phyloP scores from a whole-genome alignment of 2,329 filamentous ascomycete genomes.

The Herpotrichia juniperi region DNA sequence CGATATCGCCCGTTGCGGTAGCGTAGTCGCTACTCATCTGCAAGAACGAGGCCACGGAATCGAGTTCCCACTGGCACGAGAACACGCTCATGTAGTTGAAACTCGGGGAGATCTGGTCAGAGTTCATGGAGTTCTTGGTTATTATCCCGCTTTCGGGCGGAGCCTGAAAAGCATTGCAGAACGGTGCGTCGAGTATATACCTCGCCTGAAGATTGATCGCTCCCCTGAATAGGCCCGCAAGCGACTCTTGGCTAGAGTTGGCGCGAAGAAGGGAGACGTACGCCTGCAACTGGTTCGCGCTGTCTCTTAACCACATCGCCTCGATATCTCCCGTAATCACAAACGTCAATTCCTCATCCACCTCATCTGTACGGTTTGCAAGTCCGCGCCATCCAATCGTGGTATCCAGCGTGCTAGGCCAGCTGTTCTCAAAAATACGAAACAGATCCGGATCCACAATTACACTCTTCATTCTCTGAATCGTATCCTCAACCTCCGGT shows the following conservation, averaged over 20 bases:
- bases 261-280: conserved; percentile 65
- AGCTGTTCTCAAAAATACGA: conserved; percentile 73
- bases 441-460: conserved; percentile 65
- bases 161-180: conserved; percentile 60
- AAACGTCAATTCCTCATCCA: conserved; percentile 66
- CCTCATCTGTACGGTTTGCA: conserved; percentile 28
- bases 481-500: conserved; percentile 48
- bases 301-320: conserved; percentile 61
- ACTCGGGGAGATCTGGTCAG: conserved; percentile 50
- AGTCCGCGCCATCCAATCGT: conserved; percentile 72
- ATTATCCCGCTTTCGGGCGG: conserved; percentile 53
- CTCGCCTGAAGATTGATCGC: conserved; percentile 74
- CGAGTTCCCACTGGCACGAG: conserved; percentile 60
- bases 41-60: conserved; percentile 57
- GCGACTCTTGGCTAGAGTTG: conserved; percentile 51
- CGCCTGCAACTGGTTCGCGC: conserved; percentile 73
- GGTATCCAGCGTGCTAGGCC: conserved; percentile 78
- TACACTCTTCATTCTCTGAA: conserved; percentile 39
- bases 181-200: conserved; percentile 66
- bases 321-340: conserved; percentile 65
- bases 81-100: conserved; percentile 55
- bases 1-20: conserved; percentile 51
- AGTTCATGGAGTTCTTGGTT: conserved; percentile 43
- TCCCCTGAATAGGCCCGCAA: conserved; percentile 71
- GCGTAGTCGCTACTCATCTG: conserved; percentile 56